Evolutionary conservation across 495 filamentous ascomycete species (phyloP).

Genomic region (Neurospora sp.): DNA sequence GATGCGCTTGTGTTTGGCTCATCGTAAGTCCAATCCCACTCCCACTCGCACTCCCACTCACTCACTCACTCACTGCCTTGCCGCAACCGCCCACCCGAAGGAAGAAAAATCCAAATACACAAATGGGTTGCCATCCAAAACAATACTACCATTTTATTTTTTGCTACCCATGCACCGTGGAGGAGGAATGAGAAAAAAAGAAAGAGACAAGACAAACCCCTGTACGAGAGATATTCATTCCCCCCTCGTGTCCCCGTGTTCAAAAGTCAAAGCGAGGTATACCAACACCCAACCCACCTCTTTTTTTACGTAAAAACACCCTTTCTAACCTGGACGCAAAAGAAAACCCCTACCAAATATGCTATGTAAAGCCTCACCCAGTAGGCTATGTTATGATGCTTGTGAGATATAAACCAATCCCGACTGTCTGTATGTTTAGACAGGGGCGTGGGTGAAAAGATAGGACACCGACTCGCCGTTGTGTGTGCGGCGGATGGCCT

Average conservation of each 20-base stretch:
- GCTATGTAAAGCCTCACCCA: not conserved
- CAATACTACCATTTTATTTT: not conserved
- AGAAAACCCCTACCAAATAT: not conserved
- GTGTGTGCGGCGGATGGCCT: conserved; percentile 81
- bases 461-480: conserved; percentile 81
- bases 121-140: not conserved
- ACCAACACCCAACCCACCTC: not conserved
- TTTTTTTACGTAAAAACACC: not conserved
- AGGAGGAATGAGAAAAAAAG: not conserved
- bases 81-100: too few relatives aligned
- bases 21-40: too few relatives aligned
- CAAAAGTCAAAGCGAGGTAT: not conserved
- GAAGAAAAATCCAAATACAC: not conserved
- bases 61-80: too few relatives aligned
- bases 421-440: conserved; percentile 19
- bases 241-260: not conserved
- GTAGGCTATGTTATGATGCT: not conserved
- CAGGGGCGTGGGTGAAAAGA: conserved; percentile 83
- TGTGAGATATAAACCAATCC: not conserved
- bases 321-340: not conserved
- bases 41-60: too few relatives aligned
- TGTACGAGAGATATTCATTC: not conserved
- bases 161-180: not conserved
- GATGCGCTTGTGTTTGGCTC: too few relatives aligned
- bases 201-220: not conserved